phyloP scores from a whole-genome alignment of 1,139 yeast genomes.

The Lodderomyces theae region DNA sequence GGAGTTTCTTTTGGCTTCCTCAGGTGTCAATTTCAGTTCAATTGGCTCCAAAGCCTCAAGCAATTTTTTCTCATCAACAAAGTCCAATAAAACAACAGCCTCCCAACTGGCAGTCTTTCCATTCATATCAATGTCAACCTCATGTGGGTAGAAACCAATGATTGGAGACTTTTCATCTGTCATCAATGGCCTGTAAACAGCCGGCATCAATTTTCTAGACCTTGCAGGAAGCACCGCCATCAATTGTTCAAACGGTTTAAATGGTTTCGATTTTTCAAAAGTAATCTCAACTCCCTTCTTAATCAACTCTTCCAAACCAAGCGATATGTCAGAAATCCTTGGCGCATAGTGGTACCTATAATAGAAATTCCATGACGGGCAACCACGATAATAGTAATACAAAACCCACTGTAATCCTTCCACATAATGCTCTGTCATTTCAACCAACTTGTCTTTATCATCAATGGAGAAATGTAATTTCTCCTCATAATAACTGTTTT shows the following conservation, averaged over 20 bases:
- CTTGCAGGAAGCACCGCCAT: constrained; percentile 98
- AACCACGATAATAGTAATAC: constrained; percentile 83
- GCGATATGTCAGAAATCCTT: constrained; percentile 77
- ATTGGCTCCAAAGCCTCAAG: constrained; percentile 67
- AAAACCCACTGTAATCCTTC: constrained; percentile 97
- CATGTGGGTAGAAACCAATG: constrained; percentile 84
- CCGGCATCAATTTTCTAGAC: constrained; percentile 78
- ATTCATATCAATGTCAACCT: constrained; percentile 85
- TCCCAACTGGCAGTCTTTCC: constrained; percentile 98
- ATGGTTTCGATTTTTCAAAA: constrained; percentile 74
- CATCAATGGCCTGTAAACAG: constrained; percentile 77
- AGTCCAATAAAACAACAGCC: constrained; percentile 92
- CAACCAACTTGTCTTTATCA: constrained; percentile 54
- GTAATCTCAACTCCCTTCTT: constrained; percentile 40
- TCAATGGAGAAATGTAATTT: constrained; percentile 66
- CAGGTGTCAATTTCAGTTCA: constrained; percentile 59
- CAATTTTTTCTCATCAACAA: constrained; percentile 81
- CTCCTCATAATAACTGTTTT: constrained; percentile 72
- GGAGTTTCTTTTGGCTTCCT: constrained; percentile 69
- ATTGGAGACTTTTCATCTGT: constrained; percentile 88
- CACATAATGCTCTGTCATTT: constrained; percentile 75
- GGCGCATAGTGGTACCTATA: constrained; percentile 89
- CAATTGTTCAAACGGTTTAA: constrained; percentile 90
- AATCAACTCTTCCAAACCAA: constrained; percentile 59
- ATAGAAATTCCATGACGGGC: constrained; percentile 95